Percentiles rank a stretch among this genome's conserved stretches.
These are phyloP conservation scores for Silene vulgaris DNA, from an alignment of 179 eudicot genomes.

Conservation along the genomic window DNA sequence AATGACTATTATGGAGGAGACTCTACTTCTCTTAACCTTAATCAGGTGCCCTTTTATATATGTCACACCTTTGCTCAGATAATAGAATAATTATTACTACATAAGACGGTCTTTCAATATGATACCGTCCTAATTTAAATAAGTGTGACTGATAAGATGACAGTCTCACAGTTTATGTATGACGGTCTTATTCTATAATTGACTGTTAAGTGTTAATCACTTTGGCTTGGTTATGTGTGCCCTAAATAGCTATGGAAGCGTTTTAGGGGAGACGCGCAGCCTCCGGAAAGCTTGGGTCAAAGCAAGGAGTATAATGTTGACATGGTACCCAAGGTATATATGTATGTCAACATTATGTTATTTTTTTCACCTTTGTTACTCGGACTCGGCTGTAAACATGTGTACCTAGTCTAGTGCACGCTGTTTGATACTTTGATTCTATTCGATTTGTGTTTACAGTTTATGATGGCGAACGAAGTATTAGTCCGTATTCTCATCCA, in stretches of 20 bases:
- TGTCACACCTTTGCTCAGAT: background rate
- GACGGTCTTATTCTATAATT: background rate
- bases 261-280: conserved; percentile 50
- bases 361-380: no score
- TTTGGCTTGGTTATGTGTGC: background rate
- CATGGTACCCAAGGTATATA: conserved; percentile 73
- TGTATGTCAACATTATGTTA: background rate
- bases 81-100: no score
- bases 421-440: no score
- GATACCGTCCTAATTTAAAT: no score
- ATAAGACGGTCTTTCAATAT: no score
- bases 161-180: no score
- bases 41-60: conserved; percentile 33
- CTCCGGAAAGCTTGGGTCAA: conserved; percentile 56
- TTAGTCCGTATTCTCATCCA: conserved; percentile 74
- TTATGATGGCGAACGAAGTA: conserved; percentile 85
- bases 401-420: background rate
- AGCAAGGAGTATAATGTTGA: conserved; percentile 87
- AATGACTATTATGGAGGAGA: conserved; percentile 72
- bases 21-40: conserved; percentile 56
- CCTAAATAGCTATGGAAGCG: conserved; percentile 65
- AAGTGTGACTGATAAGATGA: no score
- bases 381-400: background rate
- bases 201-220: background rate
- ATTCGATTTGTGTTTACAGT: conserved; percentile 31